Percentiles rank a stretch among this genome's conserved stretches.
Evolutionary conservation across 2,329 filamentous ascomycete species (phyloP).

Genomic region (Gnomoniopsis sp.): DNA sequence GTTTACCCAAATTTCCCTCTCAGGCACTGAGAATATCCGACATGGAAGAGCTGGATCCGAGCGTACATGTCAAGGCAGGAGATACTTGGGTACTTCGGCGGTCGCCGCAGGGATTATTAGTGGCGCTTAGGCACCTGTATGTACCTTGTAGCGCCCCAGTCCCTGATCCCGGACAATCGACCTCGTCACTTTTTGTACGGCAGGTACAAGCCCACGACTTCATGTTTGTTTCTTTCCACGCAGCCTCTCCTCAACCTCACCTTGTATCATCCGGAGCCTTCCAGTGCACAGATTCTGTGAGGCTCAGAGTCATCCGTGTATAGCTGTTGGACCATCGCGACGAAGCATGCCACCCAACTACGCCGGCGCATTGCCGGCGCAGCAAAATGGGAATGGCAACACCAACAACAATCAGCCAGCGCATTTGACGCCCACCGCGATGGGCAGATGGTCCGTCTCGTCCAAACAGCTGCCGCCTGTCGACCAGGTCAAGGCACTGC

Average conservation of each 20-base stretch:
- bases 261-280: no score
- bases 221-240: neutral
- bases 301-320: constrained; percentile 1
- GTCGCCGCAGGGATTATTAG: neutral
- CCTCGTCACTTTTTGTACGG: constrained; percentile 3
- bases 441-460: constrained; percentile 19
- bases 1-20: no score
- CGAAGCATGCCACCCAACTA: constrained; percentile 12
- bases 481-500: constrained; percentile 71
- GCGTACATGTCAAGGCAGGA: no score
- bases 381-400: constrained; percentile 1
- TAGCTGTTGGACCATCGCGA: neutral
- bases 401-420: constrained; percentile 6
- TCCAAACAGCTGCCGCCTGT: constrained; percentile 30
- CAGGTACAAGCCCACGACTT: neutral
- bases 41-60: no score
- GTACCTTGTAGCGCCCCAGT: neutral
- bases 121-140: neutral
- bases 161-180: constrained; percentile 6
- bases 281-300: constrained; percentile 3
- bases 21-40: no score
- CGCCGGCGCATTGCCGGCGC: constrained; percentile 13
- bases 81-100: no score
- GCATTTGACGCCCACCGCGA: constrained; percentile 16
- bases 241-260: neutral